Evolutionary conservation across 805 yeast species (phyloP).

Genomic region (Yarrowia phangngaensis): DNA sequence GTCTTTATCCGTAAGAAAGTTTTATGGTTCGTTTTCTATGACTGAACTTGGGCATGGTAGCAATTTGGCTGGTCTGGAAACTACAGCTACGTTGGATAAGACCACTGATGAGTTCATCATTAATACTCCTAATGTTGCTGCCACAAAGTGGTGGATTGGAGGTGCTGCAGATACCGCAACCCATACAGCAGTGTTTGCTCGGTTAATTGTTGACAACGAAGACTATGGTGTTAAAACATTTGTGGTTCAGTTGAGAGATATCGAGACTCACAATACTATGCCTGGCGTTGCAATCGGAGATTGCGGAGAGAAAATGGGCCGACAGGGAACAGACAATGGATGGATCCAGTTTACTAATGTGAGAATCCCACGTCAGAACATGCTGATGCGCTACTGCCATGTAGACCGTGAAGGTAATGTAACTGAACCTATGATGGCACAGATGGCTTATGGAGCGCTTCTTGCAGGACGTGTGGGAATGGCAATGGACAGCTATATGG

Average conservation of each 20-base stretch:
- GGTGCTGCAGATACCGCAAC: conserved; percentile 95
- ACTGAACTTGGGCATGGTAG: conserved; percentile 91
- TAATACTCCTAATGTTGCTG: conserved; percentile 84
- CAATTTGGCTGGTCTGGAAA: conserved; percentile 86
- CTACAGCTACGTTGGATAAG: conserved; percentile 80
- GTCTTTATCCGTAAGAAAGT: conserved; percentile 38
- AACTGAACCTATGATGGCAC: conserved; percentile 75
- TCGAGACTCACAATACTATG: conserved; percentile 55
- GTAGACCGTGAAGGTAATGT: conserved; percentile 66
- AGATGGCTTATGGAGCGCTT: conserved; percentile 80
- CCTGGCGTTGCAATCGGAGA: conserved; percentile 87
- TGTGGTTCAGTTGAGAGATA: conserved; percentile 81
- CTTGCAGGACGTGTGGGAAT: conserved; percentile 83
- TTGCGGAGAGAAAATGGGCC: conserved; percentile 91
- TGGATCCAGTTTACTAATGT: conserved; percentile 90
- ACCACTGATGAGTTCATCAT: conserved; percentile 62
- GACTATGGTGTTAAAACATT: conserved; percentile 91
- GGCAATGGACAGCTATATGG: conserved; percentile 80
- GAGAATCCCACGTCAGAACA: conserved; percentile 72
- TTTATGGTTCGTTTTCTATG: conserved; percentile 86
- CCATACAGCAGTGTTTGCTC: conserved; percentile 76
- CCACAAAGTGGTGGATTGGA: conserved; percentile 98
- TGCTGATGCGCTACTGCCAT: conserved; percentile 74
- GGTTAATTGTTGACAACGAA: conserved; percentile 71
- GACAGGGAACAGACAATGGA: conserved; percentile 93